Evolutionary conservation across 2,329 filamentous ascomycete species (phyloP), one percentile per base, ranked within the genome.

Genomic region (Geosmithia flava): DNA sequence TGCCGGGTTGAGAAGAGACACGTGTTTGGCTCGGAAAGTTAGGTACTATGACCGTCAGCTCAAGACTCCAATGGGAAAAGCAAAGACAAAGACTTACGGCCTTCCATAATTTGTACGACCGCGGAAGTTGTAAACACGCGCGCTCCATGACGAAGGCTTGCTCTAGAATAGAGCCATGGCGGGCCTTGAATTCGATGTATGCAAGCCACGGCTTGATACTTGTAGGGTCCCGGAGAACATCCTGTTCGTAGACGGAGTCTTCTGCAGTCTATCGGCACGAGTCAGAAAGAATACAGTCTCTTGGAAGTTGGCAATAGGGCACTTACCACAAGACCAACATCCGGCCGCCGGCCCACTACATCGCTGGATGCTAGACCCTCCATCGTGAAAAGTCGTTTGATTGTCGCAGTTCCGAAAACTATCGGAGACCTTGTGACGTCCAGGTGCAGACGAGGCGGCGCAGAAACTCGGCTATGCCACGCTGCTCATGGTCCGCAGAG

Each of bases 21-120:
- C 74, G 65, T 95, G 89, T 57, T 85, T 86, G 49, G 79, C 81
- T 57, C 93, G 81, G 56, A 97, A 85, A 54, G 81, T 78, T 54
- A 98, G 80, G 66, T 97, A 98, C 83, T 87, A 47, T 15, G 13
- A n/a, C 17, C 19, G 39, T 52, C 46, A 54, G 44, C 11, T 17
- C 30, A 19, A 27, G 27, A 30, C 45, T n/a, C 19, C 7, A 7
- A n/a, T 37, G 16, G 33, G 39, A 13, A 10, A 13, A n/a, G 27
- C 7, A 23, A 20, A 27, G 3, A 39, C 19, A 3, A 10, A 19
- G 43, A 57, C 67, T 50, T 68, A 87, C 83, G 80, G 95, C 81
- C 69, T 95, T 97, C 93, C 93, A 98, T 45, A 98, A 74, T 70
- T 98, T 98, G 72, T 95, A 98, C 27, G 91, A 97, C 56, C 93